These are phyloP conservation scores for Cryphonectria japonica DNA, from an alignment of 2,329 filamentous ascomycete genomes.

Conservation along the genomic window DNA sequence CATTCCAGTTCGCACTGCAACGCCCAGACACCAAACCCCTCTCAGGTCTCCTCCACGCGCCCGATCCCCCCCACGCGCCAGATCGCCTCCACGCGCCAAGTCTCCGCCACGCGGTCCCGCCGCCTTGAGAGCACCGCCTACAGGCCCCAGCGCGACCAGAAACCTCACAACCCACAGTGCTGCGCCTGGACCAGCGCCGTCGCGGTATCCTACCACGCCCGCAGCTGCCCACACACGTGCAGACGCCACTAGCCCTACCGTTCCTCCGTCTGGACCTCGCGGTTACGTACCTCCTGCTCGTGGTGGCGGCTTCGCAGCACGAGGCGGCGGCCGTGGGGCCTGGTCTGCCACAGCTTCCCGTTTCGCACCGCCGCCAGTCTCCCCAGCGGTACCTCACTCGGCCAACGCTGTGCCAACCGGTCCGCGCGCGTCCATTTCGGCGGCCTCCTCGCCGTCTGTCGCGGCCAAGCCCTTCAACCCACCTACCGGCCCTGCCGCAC, in stretches of 20 bases:
- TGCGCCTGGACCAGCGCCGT: constrained; percentile 38
- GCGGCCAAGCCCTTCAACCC: constrained; percentile 58
- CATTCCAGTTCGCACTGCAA: constrained; percentile 26
- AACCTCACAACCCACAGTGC: constrained; percentile 45
- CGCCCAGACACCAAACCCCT: constrained; percentile 25
- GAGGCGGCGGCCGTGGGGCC: constrained; percentile 47
- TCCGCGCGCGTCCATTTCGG: constrained; percentile 45
- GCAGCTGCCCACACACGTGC: constrained; percentile 41
- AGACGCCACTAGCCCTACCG: constrained; percentile 50
- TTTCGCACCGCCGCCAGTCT: constrained; percentile 38
- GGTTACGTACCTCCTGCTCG: constrained; percentile 53
- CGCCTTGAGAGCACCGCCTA: constrained; percentile 55
- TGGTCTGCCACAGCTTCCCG: constrained; percentile 28
- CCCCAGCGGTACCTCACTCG: constrained; percentile 44
- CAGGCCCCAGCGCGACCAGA: constrained; percentile 45
- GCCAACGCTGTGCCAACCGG: constrained; percentile 54
- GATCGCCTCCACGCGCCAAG: constrained; percentile 51
- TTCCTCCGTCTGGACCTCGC: constrained; percentile 58
- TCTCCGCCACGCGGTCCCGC: constrained; percentile 55
- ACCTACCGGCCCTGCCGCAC: constrained; percentile 56
- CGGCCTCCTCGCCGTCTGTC: constrained; percentile 43
- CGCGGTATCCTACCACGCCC: constrained; percentile 33
- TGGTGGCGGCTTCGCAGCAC: constrained; percentile 48
- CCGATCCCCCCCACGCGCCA: constrained; percentile 53
- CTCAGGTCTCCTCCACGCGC: constrained; percentile 35